These are phyloP conservation scores for Fusarium incarnatum DNA, from an alignment of 2,329 filamentous ascomycete species.

Conservation along the genomic window DNA sequence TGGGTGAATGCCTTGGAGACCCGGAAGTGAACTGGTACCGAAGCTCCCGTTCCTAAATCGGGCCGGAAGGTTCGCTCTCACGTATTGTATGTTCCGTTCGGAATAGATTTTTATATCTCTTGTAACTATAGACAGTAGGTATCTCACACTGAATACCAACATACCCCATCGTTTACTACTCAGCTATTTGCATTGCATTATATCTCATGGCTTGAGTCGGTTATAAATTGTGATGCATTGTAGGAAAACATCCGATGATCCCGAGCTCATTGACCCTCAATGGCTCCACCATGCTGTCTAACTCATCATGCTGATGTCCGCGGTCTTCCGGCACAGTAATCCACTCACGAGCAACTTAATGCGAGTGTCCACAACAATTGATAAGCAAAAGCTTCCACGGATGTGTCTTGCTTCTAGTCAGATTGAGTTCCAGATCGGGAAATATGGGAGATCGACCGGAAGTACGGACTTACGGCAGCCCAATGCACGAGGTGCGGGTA, in stretches of 20 bases:
- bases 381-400: neutral
- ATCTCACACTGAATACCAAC: neutral
- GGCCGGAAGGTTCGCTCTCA: neutral
- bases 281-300: neutral
- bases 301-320: neutral
- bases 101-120: neutral
- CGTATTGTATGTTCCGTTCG: neutral
- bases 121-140: neutral
- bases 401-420: neutral
- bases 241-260: neutral
- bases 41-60: neutral
- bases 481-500: conserved; percentile 8
- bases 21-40: neutral
- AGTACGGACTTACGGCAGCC: conserved; percentile 16
- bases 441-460: conserved; percentile 29
- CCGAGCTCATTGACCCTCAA: neutral
- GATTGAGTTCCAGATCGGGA: neutral
- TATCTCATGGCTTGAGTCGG: neutral
- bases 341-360: neutral
- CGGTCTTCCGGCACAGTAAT: neutral
- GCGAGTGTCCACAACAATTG: neutral
- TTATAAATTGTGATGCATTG: too few species aligned
- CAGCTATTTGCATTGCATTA: neutral
- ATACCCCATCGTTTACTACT: neutral
- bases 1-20: neutral